Evolutionary conservation across 208 protist species (phyloP).

Genomic region (Leishmania arabica): DNA sequence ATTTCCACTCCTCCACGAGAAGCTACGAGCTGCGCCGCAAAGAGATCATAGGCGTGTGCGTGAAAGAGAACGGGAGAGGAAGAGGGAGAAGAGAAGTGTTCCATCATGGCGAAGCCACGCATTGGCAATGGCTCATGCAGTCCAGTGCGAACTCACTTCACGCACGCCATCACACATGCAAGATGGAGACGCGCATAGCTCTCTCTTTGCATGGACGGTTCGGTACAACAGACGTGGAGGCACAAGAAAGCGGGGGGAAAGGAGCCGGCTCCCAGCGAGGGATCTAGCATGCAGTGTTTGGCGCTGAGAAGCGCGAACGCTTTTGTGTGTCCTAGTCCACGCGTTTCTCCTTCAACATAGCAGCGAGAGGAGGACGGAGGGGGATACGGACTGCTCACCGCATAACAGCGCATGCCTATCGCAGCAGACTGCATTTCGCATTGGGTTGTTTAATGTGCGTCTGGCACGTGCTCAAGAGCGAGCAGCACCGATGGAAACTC

Average conservation of each 20-base stretch:
- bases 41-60: neutral
- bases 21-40: neutral
- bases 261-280: neutral
- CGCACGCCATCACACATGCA: neutral
- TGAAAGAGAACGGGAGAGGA: neutral
- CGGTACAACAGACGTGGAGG: neutral
- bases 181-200: neutral
- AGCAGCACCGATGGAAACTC: neutral
- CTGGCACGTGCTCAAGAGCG: neutral
- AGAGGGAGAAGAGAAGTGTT: neutral
- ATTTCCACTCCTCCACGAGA: slow-evolving; percentile 3
- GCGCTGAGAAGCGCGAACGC: neutral
- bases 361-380: neutral
- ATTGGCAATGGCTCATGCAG: neutral
- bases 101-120: neutral
- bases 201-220: neutral
- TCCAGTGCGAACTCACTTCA: neutral
- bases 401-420: neutral
- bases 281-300: neutral
- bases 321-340: neutral
- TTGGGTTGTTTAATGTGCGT: neutral
- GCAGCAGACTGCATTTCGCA: neutral
- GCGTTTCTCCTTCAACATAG: neutral
- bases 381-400: neutral
- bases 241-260: neutral